These are phyloP conservation scores for Cadophora gregata DNA, from an alignment of 2,329 filamentous ascomycete species.

Conservation along the genomic window DNA sequence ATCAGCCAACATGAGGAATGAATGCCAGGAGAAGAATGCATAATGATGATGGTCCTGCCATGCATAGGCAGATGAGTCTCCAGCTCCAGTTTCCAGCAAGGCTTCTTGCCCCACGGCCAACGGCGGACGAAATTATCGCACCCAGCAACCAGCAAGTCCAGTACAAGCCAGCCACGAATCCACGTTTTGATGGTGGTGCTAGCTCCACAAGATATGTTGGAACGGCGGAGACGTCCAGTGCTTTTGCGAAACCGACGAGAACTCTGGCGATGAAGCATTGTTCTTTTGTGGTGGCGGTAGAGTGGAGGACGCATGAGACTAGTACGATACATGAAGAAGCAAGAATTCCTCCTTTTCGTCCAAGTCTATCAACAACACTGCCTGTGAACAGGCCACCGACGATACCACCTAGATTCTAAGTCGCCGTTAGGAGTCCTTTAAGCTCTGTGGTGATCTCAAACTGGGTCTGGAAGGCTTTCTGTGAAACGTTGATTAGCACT, in stretches of 20 bases:
- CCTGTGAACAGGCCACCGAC: not conserved
- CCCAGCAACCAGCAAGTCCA: constrained; percentile 10
- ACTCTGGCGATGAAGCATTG: not conserved
- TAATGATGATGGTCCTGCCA: not conserved
- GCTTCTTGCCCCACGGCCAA: constrained; percentile 7
- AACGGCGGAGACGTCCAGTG: not conserved
- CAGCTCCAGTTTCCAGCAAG: constrained; percentile 9
- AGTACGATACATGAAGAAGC: not conserved
- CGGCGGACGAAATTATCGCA: constrained; percentile 4
- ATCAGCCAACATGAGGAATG: not conserved
- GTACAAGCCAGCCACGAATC: constrained; percentile 6
- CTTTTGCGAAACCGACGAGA: not conserved
- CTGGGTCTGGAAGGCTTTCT: constrained; percentile 15
- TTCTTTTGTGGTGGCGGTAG: not conserved
- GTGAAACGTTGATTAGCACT: not conserved
- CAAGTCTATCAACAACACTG: not conserved
- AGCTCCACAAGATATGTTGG: constrained; percentile 1
- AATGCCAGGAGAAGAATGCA: not conserved
- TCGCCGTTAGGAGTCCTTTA: constrained; percentile 10
- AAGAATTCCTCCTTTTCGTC: not conserved
- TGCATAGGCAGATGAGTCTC: not conserved
- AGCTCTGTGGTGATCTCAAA: constrained; percentile 13
- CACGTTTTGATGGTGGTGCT: constrained; percentile 9
- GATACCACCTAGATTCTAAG: not conserved
- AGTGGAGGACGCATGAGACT: not conserved